phyloP scores from a whole-genome alignment of 108 stramenopile genomes.

The Licmophora abbreviata region DNA sequence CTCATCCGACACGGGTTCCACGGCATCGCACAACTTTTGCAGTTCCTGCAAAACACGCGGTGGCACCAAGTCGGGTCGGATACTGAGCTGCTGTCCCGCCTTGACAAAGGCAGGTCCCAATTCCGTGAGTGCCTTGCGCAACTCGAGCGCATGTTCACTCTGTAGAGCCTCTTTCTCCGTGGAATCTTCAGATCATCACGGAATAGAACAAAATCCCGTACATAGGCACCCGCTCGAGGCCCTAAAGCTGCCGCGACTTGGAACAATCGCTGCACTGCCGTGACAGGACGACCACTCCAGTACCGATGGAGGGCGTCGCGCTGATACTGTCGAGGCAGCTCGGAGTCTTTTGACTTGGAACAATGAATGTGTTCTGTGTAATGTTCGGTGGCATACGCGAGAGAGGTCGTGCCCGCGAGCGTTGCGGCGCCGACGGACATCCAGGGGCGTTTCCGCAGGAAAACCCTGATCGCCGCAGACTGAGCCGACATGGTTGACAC shows the following conservation, averaged over 20 bases:
- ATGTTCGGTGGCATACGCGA: too few species aligned
- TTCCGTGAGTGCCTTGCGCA: slow-evolving; percentile 59
- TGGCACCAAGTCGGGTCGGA: slow-evolving; percentile 90
- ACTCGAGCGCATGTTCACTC: slow-evolving; percentile 25
- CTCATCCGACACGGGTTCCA: slow-evolving; percentile 75
- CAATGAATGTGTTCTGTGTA: too few species aligned
- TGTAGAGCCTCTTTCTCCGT: slow-evolving; percentile 13
- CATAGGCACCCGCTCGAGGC: slow-evolving; percentile 31
- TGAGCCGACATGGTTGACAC: too few species aligned
- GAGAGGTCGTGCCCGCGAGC: too few species aligned
- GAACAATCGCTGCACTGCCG: slow-evolving; percentile 38
- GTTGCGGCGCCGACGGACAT: too few species aligned
- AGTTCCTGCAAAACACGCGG: slow-evolving; percentile 80
- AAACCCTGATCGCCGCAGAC: too few species aligned
- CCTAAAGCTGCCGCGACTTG: slow-evolving; percentile 35
- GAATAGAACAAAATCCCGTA: slow-evolving; percentile 25
- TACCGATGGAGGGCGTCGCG: slow-evolving; percentile 35
- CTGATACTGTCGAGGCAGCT: slow-evolving; percentile 54
- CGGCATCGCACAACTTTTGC: slow-evolving; percentile 89
- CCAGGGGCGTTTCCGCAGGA: too few species aligned
- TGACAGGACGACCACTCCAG: slow-evolving; percentile 66
- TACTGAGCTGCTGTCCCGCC: slow-evolving; percentile 64
- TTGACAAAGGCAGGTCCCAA: slow-evolving; percentile 95
- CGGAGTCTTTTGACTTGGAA: too few species aligned
- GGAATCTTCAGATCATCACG: slow-evolving; percentile 3